Evolutionary conservation across 2,329 filamentous ascomycete genomes (phyloP).

Genomic region (Phialophora chinensis): DNA sequence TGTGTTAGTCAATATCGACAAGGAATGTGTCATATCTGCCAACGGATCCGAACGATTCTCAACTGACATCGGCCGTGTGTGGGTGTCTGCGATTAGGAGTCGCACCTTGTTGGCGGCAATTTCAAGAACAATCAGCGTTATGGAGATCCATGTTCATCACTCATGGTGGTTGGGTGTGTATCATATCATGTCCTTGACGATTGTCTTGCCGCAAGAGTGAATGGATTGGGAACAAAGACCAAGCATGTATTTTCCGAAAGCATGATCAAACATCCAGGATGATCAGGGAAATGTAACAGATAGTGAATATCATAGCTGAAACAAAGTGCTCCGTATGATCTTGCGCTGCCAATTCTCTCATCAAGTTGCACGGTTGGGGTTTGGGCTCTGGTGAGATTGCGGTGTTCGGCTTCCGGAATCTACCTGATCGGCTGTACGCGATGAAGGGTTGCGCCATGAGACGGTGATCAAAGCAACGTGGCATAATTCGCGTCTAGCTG

Average conservation of each 20-base stretch:
- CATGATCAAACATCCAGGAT: constrained; percentile 29
- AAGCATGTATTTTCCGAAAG: constrained; percentile 33
- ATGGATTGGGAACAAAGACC: constrained; percentile 16
- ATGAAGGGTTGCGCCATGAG: background rate
- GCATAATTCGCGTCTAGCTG: background rate
- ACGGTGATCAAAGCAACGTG: background rate
- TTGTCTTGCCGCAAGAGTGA: constrained; percentile 24
- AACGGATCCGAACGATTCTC: constrained; percentile 7
- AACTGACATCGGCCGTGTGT: constrained; percentile 9
- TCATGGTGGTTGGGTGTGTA: constrained; percentile 18
- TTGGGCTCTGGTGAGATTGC: background rate
- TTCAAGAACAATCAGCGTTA: constrained; percentile 29
- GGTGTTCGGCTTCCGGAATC: background rate
- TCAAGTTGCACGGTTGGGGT: too few species aligned
- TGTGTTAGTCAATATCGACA: constrained; percentile 32
- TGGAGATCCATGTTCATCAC: constrained; percentile 27
- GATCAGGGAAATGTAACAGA: constrained; percentile 30
- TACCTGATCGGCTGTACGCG: background rate
- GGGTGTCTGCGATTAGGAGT: constrained; percentile 15
- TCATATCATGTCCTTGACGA: constrained; percentile 28
- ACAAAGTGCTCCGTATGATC: constrained; percentile 10
- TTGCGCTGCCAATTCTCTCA: background rate
- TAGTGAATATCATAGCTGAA: constrained; percentile 34
- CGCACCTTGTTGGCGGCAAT: constrained; percentile 27
- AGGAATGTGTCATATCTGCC: constrained; percentile 28